Base-by-base conservation (phyloP, 1,284 basidiomycete species). In the Ceratobasidium sp. region DNA sequence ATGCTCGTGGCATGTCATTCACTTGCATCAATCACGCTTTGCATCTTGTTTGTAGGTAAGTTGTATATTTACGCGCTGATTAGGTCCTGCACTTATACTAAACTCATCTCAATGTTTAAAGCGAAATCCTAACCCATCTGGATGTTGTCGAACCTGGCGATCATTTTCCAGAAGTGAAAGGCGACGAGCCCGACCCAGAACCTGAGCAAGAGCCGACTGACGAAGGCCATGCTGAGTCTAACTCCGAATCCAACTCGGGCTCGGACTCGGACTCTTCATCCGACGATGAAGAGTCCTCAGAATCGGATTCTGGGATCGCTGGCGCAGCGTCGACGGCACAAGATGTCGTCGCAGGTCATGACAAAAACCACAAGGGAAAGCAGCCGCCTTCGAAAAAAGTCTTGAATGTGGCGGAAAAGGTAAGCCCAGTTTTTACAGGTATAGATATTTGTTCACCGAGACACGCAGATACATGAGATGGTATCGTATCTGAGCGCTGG, bases 21-120 rank as follows among this genome's bases (percentile, higher is more conserved):
- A 59, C 57, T 18, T 59, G 57, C 43, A 35, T 59, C 9, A 38
- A 43, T 41, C 57, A 59, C 43, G 57, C 32, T n/a, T 35, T 59
- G 16, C 57, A 38, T 32, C 57, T 59, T 59, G 35, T 35, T 14
- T 41, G 57, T 43, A 21, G 13, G 57, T 59, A 59, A 11, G 32
- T 38, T 16, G 6, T 8, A 11, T 11, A 59, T 16, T 16, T 35
- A 11, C 18, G 11, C 26, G 13, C 11, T 9, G 16, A 55, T 30
- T 11, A 11, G n/a, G 11, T 14, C n/a, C 23, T 21, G 21, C 32
- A 11, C 7, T 9, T 26, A 14, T 7, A 13, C 21, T 28, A 44
- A 44, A 18, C 18, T 11, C 43, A 44, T 44, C 18, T 18, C 16
- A 11, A 38, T 59, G 35, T n/a, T 8, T 8, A 13, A n/a, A 59